Conservation (phyloP, 192 early-diverging fungal genomes). For the Gryganskiella cystojenkinii region DNA sequence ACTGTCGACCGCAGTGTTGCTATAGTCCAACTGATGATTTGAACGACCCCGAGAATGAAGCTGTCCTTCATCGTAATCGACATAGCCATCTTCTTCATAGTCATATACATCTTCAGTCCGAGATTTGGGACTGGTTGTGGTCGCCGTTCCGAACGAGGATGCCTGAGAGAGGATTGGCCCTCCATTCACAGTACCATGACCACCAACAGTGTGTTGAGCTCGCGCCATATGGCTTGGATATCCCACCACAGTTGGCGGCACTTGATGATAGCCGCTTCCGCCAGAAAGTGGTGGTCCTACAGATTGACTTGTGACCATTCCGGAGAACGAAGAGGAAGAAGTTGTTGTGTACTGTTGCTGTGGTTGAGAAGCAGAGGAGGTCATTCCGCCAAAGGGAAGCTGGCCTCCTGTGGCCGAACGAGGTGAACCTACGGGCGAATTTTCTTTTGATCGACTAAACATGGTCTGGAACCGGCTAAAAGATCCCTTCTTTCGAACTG, state of each 20-base stretch:
- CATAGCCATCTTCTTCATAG: conserved; percentile 20
- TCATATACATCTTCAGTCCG: conserved; percentile 10
- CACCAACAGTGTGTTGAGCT: conserved; percentile 16
- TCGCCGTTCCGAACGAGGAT: conserved; percentile 18
- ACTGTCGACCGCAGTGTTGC: too few relatives aligned
- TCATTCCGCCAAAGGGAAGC: too few relatives aligned
- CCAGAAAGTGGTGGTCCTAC: neutral
- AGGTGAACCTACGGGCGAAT: conserved; percentile 27
- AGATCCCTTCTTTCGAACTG: conserved; percentile 43
- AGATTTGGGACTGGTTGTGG: conserved; percentile 14
- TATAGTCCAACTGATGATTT: too few relatives aligned
- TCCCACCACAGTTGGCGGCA: conserved; percentile 15
- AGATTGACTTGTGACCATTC: neutral
- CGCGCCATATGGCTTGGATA: conserved; percentile 29
- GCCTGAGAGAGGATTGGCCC: conserved; percentile 18
- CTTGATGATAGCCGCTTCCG: conserved; percentile 3
- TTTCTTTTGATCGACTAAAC: conserved; percentile 47
- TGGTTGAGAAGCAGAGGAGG: neutral
- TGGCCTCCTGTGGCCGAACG: neutral
- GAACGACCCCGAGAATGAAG: neutral
- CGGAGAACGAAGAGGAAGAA: neutral
- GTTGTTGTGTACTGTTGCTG: neutral
- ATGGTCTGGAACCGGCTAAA: conserved; percentile 41
- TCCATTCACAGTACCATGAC: conserved; percentile 42
- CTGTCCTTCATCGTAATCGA: conserved; percentile 13